Base-by-base conservation (phyloP, 2,329 filamentous ascomycete species). In the Rugonectria rugulosa region DNA sequence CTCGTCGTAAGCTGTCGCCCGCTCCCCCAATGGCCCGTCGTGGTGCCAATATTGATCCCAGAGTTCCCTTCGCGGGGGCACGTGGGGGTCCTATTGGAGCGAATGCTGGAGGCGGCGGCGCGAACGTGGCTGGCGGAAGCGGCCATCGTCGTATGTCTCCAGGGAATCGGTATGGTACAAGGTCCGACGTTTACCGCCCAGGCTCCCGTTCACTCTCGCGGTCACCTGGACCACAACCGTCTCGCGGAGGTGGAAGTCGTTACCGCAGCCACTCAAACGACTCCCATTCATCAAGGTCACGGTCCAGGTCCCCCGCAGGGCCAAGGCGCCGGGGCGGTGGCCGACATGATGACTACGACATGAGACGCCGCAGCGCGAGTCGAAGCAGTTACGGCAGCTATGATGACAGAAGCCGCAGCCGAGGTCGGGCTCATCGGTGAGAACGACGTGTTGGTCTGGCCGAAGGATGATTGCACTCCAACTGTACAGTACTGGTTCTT, bases 1-100 rank as follows among this genome's bases (percentile, higher is more conserved):
- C 92, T 1, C 86, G 90, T 44, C 87, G 90, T 67, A 91, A 92
- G 65, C 91, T 97, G 68, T 93, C 91, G 6, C 87, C 86, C 15
- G 86, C 89, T 40, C 93, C 93, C 14, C 91, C 91, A 1, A 84
- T 84, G 5, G 86, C 89, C 46, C 84, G 88, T 45, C 83, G 84
- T 44, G 83, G 84, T 55, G 81, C 81, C 53, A 83, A 84, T 61
- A 82, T 86, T 64, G 79, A 85, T 69, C 78, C 86, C 56, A 65
- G 75, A 58, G 59, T 73, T 32, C 70, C 73, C 15, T 70, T 71
- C 42, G 57, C 62, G 7, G 67, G 64, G 10, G 65, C 66, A 9
- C 72, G 72, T 48, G 71, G 70, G 32, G 74, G 74, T 3, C 72
- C 72, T 46, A 50, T 62, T 29, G 59, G 64, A 49, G 55, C 60